phyloP scores from a whole-genome alignment of 345 rosid species.

The Citrus unshiu region DNA sequence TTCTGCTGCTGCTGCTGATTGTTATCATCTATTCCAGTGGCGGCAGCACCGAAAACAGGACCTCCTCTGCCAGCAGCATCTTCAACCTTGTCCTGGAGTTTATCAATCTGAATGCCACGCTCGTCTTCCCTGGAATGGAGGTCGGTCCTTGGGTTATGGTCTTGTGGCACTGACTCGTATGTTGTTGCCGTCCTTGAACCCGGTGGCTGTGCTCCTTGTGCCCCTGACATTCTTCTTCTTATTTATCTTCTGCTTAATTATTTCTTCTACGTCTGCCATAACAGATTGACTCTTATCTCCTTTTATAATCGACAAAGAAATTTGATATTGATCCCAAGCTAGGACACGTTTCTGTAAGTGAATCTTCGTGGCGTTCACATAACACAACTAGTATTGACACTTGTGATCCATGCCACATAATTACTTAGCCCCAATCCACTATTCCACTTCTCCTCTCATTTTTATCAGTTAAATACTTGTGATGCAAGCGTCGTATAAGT shows the following conservation, averaged over 20 bases:
- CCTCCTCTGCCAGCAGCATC: conserved; percentile 46
- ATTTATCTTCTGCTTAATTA: too few species aligned
- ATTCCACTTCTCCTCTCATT: neutral
- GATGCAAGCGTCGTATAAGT: too few species aligned
- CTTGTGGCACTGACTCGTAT: conserved; percentile 35
- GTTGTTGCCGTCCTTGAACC: conserved; percentile 47
- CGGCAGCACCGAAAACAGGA: conserved; percentile 40
- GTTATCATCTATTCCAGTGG: conserved; percentile 18
- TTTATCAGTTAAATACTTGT: neutral
- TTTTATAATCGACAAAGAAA: neutral
- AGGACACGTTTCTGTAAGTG: neutral
- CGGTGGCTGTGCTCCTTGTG: conserved; percentile 56
- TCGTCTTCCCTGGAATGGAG: conserved; percentile 37
- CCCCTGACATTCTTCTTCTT: conserved; percentile 43
- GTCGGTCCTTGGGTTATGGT: conserved; percentile 30
- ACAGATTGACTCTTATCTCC: neutral
- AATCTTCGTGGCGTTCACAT: neutral
- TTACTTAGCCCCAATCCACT: neutral
- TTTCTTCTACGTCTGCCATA: neutral
- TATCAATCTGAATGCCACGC: conserved; percentile 38
- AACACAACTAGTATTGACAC: neutral
- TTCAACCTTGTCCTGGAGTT: conserved; percentile 39
- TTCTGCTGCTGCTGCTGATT: conserved; percentile 10
- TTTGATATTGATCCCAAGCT: too few species aligned
- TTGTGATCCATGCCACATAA: neutral